Evolutionary conservation across 495 filamentous ascomycete species (phyloP).

Genomic region (Penicillium soppii): DNA sequence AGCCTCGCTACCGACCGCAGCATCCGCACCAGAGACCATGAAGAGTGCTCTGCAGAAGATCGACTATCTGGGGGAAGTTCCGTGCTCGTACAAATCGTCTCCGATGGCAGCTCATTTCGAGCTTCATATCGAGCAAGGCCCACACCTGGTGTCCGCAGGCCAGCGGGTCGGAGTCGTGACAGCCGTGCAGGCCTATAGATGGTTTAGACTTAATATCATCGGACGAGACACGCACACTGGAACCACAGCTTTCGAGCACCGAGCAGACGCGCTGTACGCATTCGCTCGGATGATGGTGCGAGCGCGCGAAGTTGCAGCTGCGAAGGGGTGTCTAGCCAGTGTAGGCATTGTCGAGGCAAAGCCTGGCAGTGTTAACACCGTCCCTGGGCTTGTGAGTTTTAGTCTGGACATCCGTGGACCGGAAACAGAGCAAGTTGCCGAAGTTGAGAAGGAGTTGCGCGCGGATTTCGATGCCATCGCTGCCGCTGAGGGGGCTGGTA

Average conservation of each 20-base stretch:
- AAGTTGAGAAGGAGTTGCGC: conserved; percentile 54
- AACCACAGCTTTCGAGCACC: conserved; percentile 63
- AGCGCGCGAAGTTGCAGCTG: conserved; percentile 60
- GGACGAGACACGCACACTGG: conserved; percentile 74
- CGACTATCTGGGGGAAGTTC: conserved; percentile 61
- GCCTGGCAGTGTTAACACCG: conserved; percentile 72
- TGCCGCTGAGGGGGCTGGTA: conserved; percentile 47
- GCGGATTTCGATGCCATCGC: conserved; percentile 59
- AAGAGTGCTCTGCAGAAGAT: conserved; percentile 68
- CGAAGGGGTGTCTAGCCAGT: conserved; percentile 58
- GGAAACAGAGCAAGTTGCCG: conserved; percentile 53
- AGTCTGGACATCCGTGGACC: conserved; percentile 70
- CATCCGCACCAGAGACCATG: conserved; percentile 59
- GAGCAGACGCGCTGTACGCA: conserved; percentile 63
- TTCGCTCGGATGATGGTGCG: conserved; percentile 68
- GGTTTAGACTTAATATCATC: conserved; percentile 65
- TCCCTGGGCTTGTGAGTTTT: conserved; percentile 68
- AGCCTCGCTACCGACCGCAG: conserved; percentile 42
- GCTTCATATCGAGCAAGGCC: conserved; percentile 81
- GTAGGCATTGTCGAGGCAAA: conserved; percentile 69
- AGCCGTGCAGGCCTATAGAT: conserved; percentile 66
- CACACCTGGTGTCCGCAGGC: conserved; percentile 59
- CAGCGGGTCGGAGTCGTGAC: conserved; percentile 70
- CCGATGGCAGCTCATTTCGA: conserved; percentile 83
- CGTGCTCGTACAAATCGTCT: conserved; percentile 57